Conservation (phyloP, 1,284 basidiomycete genomes). For the Butyriboletus appendiculatus region DNA sequence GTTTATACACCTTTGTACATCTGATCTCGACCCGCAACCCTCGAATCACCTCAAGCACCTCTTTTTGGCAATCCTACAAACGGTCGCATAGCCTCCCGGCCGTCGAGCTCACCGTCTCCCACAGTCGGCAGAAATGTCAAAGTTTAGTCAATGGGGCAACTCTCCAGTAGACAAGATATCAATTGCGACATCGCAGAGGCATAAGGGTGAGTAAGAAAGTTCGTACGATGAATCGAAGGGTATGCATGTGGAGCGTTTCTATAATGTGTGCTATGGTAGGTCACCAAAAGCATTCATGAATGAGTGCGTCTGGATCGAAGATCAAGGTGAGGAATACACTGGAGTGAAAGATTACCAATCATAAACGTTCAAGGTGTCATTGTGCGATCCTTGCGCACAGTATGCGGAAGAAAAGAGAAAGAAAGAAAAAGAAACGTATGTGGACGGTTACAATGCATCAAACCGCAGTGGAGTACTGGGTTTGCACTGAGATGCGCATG, state of each 20-base stretch:
- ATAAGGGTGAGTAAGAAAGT: neutral
- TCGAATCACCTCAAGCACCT: neutral
- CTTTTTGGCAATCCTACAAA: too few relatives aligned
- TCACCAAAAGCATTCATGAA: slow-evolving; percentile 6
- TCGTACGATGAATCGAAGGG: slow-evolving; percentile 11
- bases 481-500: slow-evolving; percentile 21
- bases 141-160: neutral
- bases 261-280: neutral
- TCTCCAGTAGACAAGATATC: neutral
- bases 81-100: too few relatives aligned
- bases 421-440: neutral
- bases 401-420: neutral
- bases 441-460: slow-evolving; percentile 5
- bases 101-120: too few relatives aligned
- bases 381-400: slow-evolving; percentile 20
- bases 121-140: too few relatives aligned
- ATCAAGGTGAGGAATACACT: slow-evolving; percentile 4
- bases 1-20: neutral
- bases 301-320: neutral
- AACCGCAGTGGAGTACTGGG: neutral
- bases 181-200: slow-evolving; percentile 1
- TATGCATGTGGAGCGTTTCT: neutral
- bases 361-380: slow-evolving; percentile 12
- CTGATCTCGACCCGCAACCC: neutral
- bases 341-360: neutral